Percentiles rank a stretch among this genome's conserved stretches.
Evolutionary conservation across 768 basidiomycete genomes (phyloP).

Genomic region (Chlorophyllum brunneum): DNA sequence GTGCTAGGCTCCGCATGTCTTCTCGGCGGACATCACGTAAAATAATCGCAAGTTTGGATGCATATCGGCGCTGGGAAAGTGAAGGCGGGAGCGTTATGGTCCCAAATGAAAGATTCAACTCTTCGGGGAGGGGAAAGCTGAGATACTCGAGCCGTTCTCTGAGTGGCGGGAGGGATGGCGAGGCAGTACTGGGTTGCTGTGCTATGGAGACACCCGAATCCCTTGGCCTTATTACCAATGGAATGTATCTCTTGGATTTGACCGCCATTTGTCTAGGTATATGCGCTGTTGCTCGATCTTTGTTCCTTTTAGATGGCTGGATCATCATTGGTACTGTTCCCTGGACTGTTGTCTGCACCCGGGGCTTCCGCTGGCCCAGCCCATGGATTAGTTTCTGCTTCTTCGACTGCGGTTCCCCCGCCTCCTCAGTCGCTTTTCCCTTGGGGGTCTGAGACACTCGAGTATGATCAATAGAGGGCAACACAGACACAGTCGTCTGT

Average conservation of each 20-base stretch:
- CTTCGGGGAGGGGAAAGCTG: slow-evolving; percentile 33
- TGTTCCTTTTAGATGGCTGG: not conserved
- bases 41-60: slow-evolving; percentile 48
- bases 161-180: not conserved
- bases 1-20: slow-evolving; percentile 42
- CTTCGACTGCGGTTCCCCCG: not conserved
- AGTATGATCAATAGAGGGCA: not conserved
- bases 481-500: not conserved
- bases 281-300: not conserved
- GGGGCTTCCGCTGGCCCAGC: not conserved
- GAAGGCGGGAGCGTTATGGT: slow-evolving; percentile 55
- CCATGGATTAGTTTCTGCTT: not conserved
- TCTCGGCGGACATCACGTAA: slow-evolving; percentile 42
- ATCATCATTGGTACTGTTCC: not conserved
- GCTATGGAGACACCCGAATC: not conserved
- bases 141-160: not conserved
- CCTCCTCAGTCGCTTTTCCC: not conserved
- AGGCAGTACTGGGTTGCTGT: not conserved
- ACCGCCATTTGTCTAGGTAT: not conserved
- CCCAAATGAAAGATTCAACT: slow-evolving; percentile 26
- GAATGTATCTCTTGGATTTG: slow-evolving; percentile 3
- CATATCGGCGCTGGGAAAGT: slow-evolving; percentile 52
- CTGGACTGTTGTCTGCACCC: not conserved
- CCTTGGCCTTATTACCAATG: not conserved
- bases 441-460: not conserved